A percentile compares a stretch with the other conserved stretches of the same genome.
Conservation (phyloP, 1,139 yeast species). For the Debaryomyces coudertii region DNA sequence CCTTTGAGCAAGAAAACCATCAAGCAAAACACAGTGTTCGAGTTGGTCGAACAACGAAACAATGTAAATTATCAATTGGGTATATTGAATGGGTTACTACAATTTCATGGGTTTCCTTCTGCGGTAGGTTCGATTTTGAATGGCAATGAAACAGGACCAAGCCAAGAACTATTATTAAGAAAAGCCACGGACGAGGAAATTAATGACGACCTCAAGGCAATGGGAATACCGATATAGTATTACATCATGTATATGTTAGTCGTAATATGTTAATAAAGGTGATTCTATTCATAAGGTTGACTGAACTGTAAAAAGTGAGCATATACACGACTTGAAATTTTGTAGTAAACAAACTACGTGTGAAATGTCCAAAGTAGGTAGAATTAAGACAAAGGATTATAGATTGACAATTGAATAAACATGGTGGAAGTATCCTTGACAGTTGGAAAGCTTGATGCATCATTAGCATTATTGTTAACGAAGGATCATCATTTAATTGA, state of each 20-base stretch:
- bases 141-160: conserved; percentile 22
- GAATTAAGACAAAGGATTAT: background rate
- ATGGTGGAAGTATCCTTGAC: conserved; percentile 91
- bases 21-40: conserved; percentile 43
- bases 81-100: conserved; percentile 56
- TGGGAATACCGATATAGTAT: conserved; percentile 41
- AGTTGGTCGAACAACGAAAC: conserved; percentile 57
- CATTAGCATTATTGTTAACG: conserved; percentile 86
- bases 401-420: conserved; percentile 4
- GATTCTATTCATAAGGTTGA: background rate
- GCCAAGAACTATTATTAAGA: conserved; percentile 45
- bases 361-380: background rate
- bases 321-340: background rate
- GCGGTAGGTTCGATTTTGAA: conserved; percentile 48
- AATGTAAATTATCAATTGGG: conserved; percentile 60
- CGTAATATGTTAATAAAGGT: background rate
- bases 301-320: background rate
- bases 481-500: conserved; percentile 94
- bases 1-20: conserved; percentile 39
- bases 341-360: conserved; percentile 6
- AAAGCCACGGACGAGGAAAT: conserved; percentile 65
- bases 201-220: conserved; percentile 56
- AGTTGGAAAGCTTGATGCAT: conserved; percentile 95
- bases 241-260: background rate
- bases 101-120: conserved; percentile 69